phyloP scores from a whole-genome alignment of 1,139 yeast species.

The Yamadazyma triangularis region DNA sequence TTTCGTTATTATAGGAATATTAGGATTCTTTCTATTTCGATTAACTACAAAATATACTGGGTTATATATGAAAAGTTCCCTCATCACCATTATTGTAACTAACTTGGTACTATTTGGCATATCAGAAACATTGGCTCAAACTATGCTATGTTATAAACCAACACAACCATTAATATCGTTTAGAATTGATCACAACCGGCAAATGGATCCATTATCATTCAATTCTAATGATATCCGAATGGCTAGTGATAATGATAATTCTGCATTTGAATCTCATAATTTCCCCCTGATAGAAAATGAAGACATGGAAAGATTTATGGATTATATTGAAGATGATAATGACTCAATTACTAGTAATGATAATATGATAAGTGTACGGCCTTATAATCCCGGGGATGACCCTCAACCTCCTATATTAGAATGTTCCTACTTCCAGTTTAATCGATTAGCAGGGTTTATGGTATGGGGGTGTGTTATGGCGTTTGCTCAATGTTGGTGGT shows the following conservation, averaged over 20 bases:
- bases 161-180: constrained; percentile 19
- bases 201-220: too few species aligned
- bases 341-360: constrained; percentile 12
- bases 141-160: constrained; percentile 39
- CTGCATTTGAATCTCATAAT: constrained; percentile 9
- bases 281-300: constrained; percentile 1
- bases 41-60: constrained; percentile 56
- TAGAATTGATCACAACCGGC: constrained; percentile 17
- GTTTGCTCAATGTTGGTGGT: constrained; percentile 87
- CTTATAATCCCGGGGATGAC: too few species aligned
- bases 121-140: constrained; percentile 87
- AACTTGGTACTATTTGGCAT: constrained; percentile 80
- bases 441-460: constrained; percentile 75
- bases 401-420: constrained; percentile 5
- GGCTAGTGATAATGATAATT: constrained; percentile 9
- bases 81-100: constrained; percentile 77
- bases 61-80: constrained; percentile 62
- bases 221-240: constrained; percentile 11
- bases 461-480: constrained; percentile 85
- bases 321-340: constrained; percentile 25
- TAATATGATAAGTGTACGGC: constrained; percentile 3
- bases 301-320: constrained; percentile 27
- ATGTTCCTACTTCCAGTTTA: constrained; percentile 53
- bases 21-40: constrained; percentile 46
- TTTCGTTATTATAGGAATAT: constrained; percentile 44